Evolutionary conservation across 2,329 filamentous ascomycete species (phyloP).

Genomic region (Nemania diffusa): DNA sequence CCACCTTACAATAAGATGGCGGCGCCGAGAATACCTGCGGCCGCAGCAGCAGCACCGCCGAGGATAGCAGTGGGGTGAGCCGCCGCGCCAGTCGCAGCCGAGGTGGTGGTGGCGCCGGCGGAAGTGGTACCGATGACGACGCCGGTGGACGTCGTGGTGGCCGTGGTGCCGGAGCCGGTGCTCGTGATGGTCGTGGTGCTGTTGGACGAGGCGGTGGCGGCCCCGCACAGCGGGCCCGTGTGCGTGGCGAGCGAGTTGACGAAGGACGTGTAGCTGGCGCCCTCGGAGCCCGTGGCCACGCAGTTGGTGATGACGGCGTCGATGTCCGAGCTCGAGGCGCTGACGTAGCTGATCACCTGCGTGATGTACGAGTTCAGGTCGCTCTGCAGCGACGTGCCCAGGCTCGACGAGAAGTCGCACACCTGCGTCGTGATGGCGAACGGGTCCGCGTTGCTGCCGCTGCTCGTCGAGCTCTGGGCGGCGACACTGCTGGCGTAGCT

Average conservation of each 20-base stretch:
- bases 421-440: conserved; percentile 26
- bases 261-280: conserved; percentile 17
- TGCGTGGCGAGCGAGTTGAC: conserved; percentile 31
- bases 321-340: conserved; percentile 31
- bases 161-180: background rate
- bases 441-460: conserved; percentile 12
- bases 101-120: background rate
- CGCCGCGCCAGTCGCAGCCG: background rate
- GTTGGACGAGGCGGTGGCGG: background rate
- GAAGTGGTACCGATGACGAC: background rate
- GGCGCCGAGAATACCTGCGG: conserved; percentile 24
- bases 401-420: conserved; percentile 33
- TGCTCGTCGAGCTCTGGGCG: background rate
- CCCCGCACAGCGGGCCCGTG: conserved; percentile 28
- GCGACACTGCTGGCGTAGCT: conserved; percentile 21
- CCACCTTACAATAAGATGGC: conserved; percentile 12
- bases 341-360: conserved; percentile 28
- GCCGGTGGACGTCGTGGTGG: conserved; percentile 10
- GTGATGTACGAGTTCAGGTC: conserved; percentile 36
- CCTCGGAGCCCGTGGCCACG: conserved; percentile 21
- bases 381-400: conserved; percentile 35
- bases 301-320: conserved; percentile 34
- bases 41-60: conserved; percentile 26
- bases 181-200: background rate
- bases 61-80: conserved; percentile 22